Evolutionary conservation across 208 protist species (phyloP).

Genomic region (Entamoeba dispar): DNA sequence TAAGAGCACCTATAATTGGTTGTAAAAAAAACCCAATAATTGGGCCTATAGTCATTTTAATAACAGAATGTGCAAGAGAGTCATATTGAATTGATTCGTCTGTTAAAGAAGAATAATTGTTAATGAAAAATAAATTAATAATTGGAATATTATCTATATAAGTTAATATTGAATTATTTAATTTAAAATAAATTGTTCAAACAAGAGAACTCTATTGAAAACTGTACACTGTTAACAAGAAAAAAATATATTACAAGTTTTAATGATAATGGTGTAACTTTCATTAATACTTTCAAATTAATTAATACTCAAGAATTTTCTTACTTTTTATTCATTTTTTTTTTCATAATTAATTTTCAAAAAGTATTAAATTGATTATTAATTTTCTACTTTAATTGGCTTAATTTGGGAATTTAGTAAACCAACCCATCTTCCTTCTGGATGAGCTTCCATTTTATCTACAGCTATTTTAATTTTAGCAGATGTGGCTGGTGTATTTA

Average conservation of each 20-base stretch:
- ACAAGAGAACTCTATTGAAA: neutral
- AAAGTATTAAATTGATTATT: no score
- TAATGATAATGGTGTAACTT: no score
- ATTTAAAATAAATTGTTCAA: neutral
- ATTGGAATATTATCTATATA: neutral
- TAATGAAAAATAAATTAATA: neutral
- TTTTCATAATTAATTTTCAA: no score
- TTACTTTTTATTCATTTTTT: no score
- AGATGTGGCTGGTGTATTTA: no score
- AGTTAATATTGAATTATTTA: neutral
- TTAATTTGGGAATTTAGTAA: no score
- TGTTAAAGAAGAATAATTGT: neutral
- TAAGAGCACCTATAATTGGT: neutral
- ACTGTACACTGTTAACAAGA: neutral
- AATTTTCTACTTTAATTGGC: no score
- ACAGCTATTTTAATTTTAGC: no score
- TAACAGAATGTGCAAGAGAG: neutral
- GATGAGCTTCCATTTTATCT: no score
- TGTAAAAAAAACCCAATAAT: neutral
- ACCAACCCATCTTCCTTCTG: no score
- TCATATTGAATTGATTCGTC: neutral
- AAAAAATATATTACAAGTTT: neutral
- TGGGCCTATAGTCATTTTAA: neutral
- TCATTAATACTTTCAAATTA: no score
- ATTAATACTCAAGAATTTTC: no score